These are phyloP conservation scores for Marasmius sp. DNA, from an alignment of 1,284 basidiomycete species.

Conservation along the genomic window DNA sequence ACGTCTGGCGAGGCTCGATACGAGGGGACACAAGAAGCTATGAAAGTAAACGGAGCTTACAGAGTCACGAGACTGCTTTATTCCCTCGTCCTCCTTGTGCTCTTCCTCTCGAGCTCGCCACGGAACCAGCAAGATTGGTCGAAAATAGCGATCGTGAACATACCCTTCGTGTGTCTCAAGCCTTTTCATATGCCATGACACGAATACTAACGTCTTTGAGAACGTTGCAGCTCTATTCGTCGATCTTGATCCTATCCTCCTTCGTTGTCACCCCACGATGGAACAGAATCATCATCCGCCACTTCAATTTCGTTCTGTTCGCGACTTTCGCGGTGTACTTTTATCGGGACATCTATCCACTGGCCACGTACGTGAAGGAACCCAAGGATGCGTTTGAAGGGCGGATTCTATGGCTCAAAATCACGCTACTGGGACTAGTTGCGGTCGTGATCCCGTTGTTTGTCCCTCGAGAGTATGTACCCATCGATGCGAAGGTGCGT, in stretches of 20 bases:
- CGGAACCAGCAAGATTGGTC: no score
- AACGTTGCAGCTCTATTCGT: slow-evolving; percentile 1
- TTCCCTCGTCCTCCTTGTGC: no score
- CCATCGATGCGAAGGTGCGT: slow-evolving; percentile 28
- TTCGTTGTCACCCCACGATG: background rate
- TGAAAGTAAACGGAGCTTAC: no score
- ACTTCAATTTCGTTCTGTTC: slow-evolving; percentile 24
- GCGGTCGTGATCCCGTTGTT: slow-evolving; percentile 24
- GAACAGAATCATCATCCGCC: slow-evolving; percentile 12
- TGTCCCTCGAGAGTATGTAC: slow-evolving; percentile 26
- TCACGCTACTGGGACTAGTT: slow-evolving; percentile 19
- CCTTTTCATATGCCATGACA: no score
- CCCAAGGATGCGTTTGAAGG: slow-evolving; percentile 25
- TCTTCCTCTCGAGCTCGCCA: no score
- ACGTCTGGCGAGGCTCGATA: no score
- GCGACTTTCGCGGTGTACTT: slow-evolving; percentile 37
- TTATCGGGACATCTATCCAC: slow-evolving; percentile 57
- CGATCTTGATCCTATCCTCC: background rate
- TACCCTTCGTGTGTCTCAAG: no score
- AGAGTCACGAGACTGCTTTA: no score
- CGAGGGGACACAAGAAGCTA: no score
- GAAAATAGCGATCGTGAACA: no score
- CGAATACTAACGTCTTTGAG: background rate
- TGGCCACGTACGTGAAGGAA: slow-evolving; percentile 37
- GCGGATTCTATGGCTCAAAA: slow-evolving; percentile 26